phyloP scores from a whole-genome alignment of 176 grass and related monocot genomes.

The Lolium multiflorum region DNA sequence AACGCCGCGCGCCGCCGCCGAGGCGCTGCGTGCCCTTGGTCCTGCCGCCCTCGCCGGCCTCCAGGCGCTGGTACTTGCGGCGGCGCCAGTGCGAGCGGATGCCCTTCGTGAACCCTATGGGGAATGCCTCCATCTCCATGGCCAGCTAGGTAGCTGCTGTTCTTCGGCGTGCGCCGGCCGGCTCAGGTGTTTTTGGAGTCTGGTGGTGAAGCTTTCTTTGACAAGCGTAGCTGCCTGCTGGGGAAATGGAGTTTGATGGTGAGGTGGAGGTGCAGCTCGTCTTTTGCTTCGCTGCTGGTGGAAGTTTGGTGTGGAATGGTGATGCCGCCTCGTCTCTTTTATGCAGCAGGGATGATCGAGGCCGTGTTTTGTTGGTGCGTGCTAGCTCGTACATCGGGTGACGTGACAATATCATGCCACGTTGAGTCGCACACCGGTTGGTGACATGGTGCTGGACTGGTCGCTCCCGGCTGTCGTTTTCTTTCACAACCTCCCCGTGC shows the following conservation, averaged over 20 bases:
- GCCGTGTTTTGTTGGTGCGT: too few relatives aligned
- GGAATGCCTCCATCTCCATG: conserved; percentile 66
- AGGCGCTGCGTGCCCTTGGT: conserved; percentile 31
- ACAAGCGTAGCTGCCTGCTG: background rate
- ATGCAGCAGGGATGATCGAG: too few relatives aligned
- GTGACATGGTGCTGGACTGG: too few relatives aligned
- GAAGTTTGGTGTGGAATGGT: too few relatives aligned
- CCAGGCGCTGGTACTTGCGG: conserved; percentile 70
- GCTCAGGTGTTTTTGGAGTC: background rate
- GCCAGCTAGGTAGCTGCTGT: background rate
- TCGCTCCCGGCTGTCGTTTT: too few relatives aligned
- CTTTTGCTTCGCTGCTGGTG: background rate
- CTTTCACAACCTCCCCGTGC: too few relatives aligned
- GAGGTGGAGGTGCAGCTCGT: too few relatives aligned
- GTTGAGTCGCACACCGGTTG: too few relatives aligned
- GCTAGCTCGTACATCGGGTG: too few relatives aligned
- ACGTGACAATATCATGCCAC: too few relatives aligned
- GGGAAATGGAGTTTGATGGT: background rate
- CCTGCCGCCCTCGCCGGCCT: background rate
- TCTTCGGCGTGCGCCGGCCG: too few relatives aligned
- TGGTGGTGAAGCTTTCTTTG: background rate
- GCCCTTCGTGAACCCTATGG: conserved; percentile 68
- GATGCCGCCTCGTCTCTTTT: too few relatives aligned
- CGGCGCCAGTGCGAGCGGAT: conserved; percentile 68
- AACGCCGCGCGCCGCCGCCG: conserved; percentile 34